Evolutionary conservation across 1,139 yeast genomes (phyloP).

Genomic region (Lodderomyces jiufengensis): DNA sequence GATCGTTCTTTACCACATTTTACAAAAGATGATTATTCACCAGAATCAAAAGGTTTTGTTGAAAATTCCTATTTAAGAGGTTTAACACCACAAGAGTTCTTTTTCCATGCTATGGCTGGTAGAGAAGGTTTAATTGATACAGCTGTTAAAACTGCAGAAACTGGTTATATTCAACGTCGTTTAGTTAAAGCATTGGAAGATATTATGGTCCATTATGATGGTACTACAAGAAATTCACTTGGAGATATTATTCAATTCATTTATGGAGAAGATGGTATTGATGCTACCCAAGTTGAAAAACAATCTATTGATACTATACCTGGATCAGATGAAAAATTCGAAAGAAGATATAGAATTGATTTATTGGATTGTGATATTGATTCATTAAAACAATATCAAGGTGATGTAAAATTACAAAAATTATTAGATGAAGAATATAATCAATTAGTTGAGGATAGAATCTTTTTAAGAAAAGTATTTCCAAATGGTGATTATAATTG

Average conservation of each 20-base stretch:
- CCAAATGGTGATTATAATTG: constrained; percentile 92
- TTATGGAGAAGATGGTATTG: constrained; percentile 99
- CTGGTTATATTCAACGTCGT: constrained; percentile 99
- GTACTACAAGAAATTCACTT: constrained; percentile 94
- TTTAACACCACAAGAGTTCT: constrained; percentile 96
- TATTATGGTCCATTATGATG: constrained; percentile 98
- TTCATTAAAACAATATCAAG: constrained; percentile 86
- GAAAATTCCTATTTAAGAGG: constrained; percentile 98
- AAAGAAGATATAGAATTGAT: constrained; percentile 81
- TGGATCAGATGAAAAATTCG: constrained; percentile 82
- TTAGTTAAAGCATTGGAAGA: constrained; percentile 97
- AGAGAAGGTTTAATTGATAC: constrained; percentile 99
- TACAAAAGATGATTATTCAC: constrained; percentile 96
- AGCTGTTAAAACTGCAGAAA: constrained; percentile 97
- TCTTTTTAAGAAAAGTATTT: constrained; percentile 72
- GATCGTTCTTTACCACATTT: constrained; percentile 97
- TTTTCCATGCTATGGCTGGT: constrained; percentile 99
- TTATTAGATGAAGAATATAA: constrained; percentile 79
- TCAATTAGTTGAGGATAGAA: constrained; percentile 75
- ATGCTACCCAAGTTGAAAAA: constrained; percentile 96
- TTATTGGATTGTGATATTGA: constrained; percentile 76
- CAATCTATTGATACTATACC: constrained; percentile 97
- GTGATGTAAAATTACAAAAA: constrained; percentile 81
- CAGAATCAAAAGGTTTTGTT: constrained; percentile 96
- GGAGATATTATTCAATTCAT: constrained; percentile 96